phyloP scores from a whole-genome alignment of 208 protist species.

The Endotrypanum monterogeii region DNA sequence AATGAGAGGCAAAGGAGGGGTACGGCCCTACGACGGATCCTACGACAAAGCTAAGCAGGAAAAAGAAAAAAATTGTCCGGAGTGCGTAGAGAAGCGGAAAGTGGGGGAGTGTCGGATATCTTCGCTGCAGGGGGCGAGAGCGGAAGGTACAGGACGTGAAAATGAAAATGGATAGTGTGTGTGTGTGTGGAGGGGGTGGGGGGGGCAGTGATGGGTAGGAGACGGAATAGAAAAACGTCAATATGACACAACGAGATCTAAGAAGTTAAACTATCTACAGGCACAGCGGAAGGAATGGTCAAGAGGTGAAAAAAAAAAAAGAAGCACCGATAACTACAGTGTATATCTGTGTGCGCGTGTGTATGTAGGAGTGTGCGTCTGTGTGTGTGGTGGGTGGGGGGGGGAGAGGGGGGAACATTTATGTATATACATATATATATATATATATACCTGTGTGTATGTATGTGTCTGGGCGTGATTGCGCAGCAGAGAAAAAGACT shows the following conservation, averaged over 20 bases:
- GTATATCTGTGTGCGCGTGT: not conserved
- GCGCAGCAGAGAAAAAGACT: not conserved
- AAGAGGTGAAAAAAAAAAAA: not conserved
- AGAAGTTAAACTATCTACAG: not conserved
- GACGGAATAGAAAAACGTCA: not conserved
- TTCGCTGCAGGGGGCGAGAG: not conserved
- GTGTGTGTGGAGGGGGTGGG: no score
- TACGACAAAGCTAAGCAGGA: no score
- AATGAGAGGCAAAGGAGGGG: no score
- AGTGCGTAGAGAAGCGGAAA: no score
- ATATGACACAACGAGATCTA: not conserved
- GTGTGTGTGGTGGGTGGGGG: not conserved
- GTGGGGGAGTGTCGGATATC: not conserved
- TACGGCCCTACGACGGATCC: no score
- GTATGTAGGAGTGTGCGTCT: not conserved
- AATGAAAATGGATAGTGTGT: no score
- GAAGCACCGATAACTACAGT: not conserved
- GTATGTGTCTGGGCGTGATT: not conserved
- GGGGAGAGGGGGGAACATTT: no score
- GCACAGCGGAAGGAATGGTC: not conserved
- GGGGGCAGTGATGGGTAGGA: not conserved
- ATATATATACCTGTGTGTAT: not conserved
- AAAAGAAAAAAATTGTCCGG: no score
- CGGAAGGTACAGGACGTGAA: not conserved
- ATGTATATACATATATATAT: no score